phyloP scores from a whole-genome alignment of 768 basidiomycete species.

The Steccherinum ochraceum region DNA sequence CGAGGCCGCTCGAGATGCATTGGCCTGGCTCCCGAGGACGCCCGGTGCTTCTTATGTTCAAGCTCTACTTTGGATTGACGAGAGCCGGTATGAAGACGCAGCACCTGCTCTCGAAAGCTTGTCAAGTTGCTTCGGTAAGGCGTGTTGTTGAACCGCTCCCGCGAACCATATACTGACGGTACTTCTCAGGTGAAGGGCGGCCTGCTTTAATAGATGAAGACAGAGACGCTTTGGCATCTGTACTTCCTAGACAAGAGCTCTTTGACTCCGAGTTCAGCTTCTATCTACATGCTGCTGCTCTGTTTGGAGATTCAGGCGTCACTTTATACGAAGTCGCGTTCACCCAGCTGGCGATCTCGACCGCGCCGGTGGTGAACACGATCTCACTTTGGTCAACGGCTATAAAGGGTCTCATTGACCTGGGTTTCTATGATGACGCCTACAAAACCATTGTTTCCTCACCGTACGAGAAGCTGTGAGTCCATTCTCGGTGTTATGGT shows the following conservation, averaged over 20 bases:
- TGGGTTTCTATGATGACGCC: constrained; percentile 80
- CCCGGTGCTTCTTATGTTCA: constrained; percentile 72
- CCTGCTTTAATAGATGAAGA: constrained; percentile 47
- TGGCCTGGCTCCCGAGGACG: constrained; percentile 75
- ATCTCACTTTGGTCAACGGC: constrained; percentile 75
- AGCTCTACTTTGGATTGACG: constrained; percentile 57
- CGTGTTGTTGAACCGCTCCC: background rate
- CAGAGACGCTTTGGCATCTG: constrained; percentile 48
- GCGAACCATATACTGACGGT: background rate
- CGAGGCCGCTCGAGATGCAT: constrained; percentile 53
- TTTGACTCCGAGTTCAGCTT: constrained; percentile 64
- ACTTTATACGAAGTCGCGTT: constrained; percentile 66
- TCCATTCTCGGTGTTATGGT: constrained; percentile 10
- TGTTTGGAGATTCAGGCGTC: constrained; percentile 59
- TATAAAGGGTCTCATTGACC: constrained; percentile 67
- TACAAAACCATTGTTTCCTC: constrained; percentile 71
- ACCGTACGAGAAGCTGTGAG: constrained; percentile 78
- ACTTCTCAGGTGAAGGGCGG: constrained; percentile 38
- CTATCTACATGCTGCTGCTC: constrained; percentile 68
- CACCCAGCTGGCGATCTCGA: constrained; percentile 74
- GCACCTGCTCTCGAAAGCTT: constrained; percentile 66
- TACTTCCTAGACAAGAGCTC: constrained; percentile 52
- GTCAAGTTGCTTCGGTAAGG: constrained; percentile 69
- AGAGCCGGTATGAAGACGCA: constrained; percentile 70
- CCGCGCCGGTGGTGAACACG: constrained; percentile 47